Percentiles rank a stretch among this genome's conserved stretches.
Evolutionary conservation across 208 protist genomes (phyloP).

Genomic region (Crithidia thermophila): DNA sequence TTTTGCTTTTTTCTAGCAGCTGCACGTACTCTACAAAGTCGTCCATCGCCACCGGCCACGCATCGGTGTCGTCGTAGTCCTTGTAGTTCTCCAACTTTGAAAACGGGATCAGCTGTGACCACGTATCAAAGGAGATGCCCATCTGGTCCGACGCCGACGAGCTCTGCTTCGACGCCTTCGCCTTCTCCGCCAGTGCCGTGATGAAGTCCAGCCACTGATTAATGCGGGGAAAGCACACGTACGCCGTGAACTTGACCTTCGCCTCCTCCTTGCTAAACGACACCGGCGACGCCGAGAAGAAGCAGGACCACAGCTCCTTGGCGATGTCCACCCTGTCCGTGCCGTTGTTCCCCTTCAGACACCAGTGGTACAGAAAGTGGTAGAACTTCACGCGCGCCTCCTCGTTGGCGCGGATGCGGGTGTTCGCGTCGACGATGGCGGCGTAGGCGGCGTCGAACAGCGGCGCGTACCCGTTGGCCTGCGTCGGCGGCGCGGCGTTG

Average conservation of each 20-base stretch:
- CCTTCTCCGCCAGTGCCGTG: slow-evolving; percentile 7
- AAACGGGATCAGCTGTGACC: slow-evolving; percentile 77
- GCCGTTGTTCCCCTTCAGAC: slow-evolving; percentile 31
- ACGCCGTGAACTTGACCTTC: slow-evolving; percentile 34
- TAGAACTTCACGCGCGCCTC: slow-evolving; percentile 53
- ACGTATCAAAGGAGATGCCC: slow-evolving; percentile 61
- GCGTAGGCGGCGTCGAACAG: slow-evolving; percentile 35
- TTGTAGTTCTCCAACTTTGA: slow-evolving; percentile 48
- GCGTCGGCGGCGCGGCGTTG: slow-evolving; percentile 1
- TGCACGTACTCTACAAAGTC: slow-evolving; percentile 70
- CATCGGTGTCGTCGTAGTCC: slow-evolving; percentile 61
- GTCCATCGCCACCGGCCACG: slow-evolving; percentile 85
- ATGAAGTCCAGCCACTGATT: slow-evolving; percentile 70
- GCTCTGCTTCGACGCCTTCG: slow-evolving; percentile 12
- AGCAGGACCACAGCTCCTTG: slow-evolving; percentile 73
- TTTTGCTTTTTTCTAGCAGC: slow-evolving; percentile 14
- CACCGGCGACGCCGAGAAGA: slow-evolving; percentile 39
- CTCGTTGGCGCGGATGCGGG: slow-evolving; percentile 22
- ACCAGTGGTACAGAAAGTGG: slow-evolving; percentile 66
- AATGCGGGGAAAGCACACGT: slow-evolving; percentile 49
- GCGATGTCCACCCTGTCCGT: slow-evolving; percentile 41
- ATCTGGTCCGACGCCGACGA: slow-evolving; percentile 24
- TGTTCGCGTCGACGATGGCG: slow-evolving; percentile 32
- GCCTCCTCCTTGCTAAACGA: slow-evolving; percentile 25
- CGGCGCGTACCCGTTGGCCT: slow-evolving; percentile 26